phyloP scores from a whole-genome alignment of 2,329 filamentous ascomycete genomes.

The Fusarium sarcochroum region DNA sequence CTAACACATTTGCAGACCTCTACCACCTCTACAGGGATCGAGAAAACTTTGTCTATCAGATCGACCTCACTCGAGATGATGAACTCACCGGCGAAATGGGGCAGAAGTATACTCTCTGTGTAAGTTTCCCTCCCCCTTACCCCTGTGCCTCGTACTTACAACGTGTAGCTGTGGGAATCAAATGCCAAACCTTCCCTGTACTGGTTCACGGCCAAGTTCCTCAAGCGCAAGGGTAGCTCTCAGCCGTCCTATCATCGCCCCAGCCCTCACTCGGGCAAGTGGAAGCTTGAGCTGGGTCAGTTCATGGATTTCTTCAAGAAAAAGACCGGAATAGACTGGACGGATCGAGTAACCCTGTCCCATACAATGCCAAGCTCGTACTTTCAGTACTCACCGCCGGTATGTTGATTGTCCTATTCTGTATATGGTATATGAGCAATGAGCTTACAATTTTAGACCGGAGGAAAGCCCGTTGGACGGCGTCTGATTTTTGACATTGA shows the following conservation, averaged over 20 bases:
- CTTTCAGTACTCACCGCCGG: slow-evolving; percentile 65
- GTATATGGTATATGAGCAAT: not conserved
- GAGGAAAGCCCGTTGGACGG: slow-evolving; percentile 57
- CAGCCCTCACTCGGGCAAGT: slow-evolving; percentile 56
- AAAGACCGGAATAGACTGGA: slow-evolving; percentile 72
- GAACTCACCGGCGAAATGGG: slow-evolving; percentile 60
- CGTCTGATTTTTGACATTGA: slow-evolving; percentile 52
- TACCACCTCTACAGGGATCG: slow-evolving; percentile 76
- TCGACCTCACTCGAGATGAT: slow-evolving; percentile 71
- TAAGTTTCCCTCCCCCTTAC: slow-evolving; percentile 55
- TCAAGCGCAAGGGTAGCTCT: slow-evolving; percentile 57
- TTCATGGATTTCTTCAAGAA: slow-evolving; percentile 71
- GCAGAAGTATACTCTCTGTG: slow-evolving; percentile 72
- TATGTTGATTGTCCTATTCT: slow-evolving; percentile 49
- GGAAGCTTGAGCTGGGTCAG: slow-evolving; percentile 60
- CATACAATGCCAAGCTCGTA: slow-evolving; percentile 49
- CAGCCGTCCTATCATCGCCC: slow-evolving; percentile 57
- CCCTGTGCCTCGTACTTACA: slow-evolving; percentile 1
- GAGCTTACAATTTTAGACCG: slow-evolving; percentile 45
- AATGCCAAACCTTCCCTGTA: slow-evolving; percentile 71
- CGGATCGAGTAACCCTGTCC: slow-evolving; percentile 61
- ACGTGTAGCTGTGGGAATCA: slow-evolving; percentile 75
- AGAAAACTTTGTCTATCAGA: slow-evolving; percentile 73
- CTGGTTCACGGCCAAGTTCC: slow-evolving; percentile 68
- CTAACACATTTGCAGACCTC: slow-evolving; percentile 59